Base-by-base conservation (phyloP, 208 protist genomes). In the Histomonas meleagridis region DNA sequence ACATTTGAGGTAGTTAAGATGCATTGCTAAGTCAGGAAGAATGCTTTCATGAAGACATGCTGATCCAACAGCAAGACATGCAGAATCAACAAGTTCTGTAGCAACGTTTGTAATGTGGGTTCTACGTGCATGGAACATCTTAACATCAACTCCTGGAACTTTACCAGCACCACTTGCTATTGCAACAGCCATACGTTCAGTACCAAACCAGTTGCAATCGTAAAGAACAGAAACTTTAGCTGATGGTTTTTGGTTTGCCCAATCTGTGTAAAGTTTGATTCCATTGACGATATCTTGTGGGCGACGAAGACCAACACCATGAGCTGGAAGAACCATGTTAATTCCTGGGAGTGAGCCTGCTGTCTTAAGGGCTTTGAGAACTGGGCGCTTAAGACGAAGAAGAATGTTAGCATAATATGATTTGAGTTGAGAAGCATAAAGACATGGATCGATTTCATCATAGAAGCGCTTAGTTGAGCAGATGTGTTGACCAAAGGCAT, bases 191-290 rank as follows among this genome's bases (percentile, higher is more conserved):
- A 79, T 79, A 32, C 49, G 46, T 35, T 79, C 70, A 32, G 70
- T 79, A 18, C 70, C 70, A 40, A 46, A 79, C 70, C 70, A 79
- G 70, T 79, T 79, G 70, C 70, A 79, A 40, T 79, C 70, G 23
- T 79, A 79, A 40, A 79, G n/a, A 40, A 79, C 70, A 9, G 70
- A 21, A 28, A 79, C 40, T 40, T 79, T 79, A n/a, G 32, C 14
- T 7, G n/a, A 46, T 79, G 70, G 70, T 18, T 49, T 49, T 14
- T 79, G 40, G 7, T 23, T 48, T 12, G 70, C 70, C 40, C 40
- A 79, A 14, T 79, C n/a, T 46, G 70, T 79, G 70, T 79, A 79
- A 40, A 79, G 70, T 40, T 79, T 79, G 70, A 79, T 79, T 5
- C 40, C 70, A 16, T 49, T 32, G n/a, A 28, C 70, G 40, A 79